Conservation (phyloP, 2,329 filamentous ascomycete species). For the Emergomyces africanus region DNA sequence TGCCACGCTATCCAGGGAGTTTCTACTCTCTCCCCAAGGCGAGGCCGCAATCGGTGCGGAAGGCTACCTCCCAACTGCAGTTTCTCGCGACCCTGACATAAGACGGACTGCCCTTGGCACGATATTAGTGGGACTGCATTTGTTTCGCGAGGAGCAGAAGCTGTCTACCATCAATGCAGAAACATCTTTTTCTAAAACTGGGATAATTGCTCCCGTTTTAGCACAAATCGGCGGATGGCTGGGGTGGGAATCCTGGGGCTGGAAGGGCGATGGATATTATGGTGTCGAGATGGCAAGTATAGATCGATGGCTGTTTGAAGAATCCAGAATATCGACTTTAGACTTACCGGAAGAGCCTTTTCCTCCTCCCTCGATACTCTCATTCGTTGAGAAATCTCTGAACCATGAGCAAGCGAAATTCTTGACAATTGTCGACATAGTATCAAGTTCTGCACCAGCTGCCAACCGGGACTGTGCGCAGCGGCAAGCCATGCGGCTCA, state of each 20-base stretch:
- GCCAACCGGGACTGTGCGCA: conserved; percentile 20
- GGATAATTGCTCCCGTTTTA: conserved; percentile 57
- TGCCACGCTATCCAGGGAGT: conserved; percentile 51
- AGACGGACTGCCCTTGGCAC: conserved; percentile 54
- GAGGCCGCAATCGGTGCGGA: conserved; percentile 39
- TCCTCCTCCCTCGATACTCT: conserved; percentile 46
- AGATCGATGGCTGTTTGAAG: conserved; percentile 44
- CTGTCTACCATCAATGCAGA: conserved; percentile 51
- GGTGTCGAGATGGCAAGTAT: conserved; percentile 47
- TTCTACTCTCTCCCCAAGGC: conserved; percentile 48
- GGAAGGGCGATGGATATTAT: conserved; percentile 41
- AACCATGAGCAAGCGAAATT: conserved; percentile 28
- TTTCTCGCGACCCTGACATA: conserved; percentile 40
- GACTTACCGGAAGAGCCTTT: conserved; percentile 39
- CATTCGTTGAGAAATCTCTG: conserved; percentile 37
- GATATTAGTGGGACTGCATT: conserved; percentile 62
- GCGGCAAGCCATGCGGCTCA: conserved; percentile 28
- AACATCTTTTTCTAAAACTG: conserved; percentile 30
- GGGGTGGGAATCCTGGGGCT: conserved; percentile 54
- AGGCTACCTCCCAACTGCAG: conserved; percentile 54
- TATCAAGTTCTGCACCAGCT: conserved; percentile 22
- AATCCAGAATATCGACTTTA: conserved; percentile 32
- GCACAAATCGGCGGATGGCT: conserved; percentile 76
- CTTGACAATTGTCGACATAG: conserved; percentile 38
- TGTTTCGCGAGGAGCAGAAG: conserved; percentile 83